A percentile compares a stretch with the other conserved stretches of the same genome.
Evolutionary conservation across 208 protist species (phyloP).

Genomic region (Jaenimonas drosophilae): DNA sequence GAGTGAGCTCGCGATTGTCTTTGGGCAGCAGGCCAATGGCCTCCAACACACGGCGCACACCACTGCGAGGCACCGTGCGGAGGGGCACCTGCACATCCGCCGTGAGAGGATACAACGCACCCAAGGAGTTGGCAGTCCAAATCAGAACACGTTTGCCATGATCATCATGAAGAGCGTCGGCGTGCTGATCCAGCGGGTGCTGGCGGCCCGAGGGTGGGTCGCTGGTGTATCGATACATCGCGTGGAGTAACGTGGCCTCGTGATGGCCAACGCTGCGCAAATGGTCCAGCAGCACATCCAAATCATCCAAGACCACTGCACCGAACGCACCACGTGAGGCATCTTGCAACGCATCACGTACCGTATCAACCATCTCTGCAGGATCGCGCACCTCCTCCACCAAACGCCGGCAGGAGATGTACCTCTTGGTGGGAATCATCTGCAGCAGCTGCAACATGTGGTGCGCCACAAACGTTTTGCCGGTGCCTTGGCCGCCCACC

Average conservation of each 20-base stretch:
- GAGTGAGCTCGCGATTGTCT: slow-evolving; percentile 1
- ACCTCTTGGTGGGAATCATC: slow-evolving; percentile 16
- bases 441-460: slow-evolving; percentile 17
- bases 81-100: slow-evolving; percentile 13
- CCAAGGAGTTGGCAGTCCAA: slow-evolving; percentile 10
- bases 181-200: neutral
- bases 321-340: slow-evolving; percentile 87
- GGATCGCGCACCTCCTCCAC: slow-evolving; percentile 5
- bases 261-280: neutral
- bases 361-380: neutral
- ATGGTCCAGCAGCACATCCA: slow-evolving; percentile 83
- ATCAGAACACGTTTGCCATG: slow-evolving; percentile 18
- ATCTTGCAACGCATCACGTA: slow-evolving; percentile 81
- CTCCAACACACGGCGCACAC: slow-evolving; percentile 15
- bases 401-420: slow-evolving; percentile 24
- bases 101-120: slow-evolving; percentile 4
- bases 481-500: slow-evolving; percentile 40
- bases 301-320: slow-evolving; percentile 95
- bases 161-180: slow-evolving; percentile 4
- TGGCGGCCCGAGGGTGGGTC: neutral
- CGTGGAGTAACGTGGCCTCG: neutral
- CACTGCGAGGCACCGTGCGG: slow-evolving; percentile 22
- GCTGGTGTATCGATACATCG: neutral
- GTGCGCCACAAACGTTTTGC: slow-evolving; percentile 46
- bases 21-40: slow-evolving; percentile 18